Evolutionary conservation across 2,329 filamentous ascomycete species (phyloP).

Genomic region (Triangularia setosa): DNA sequence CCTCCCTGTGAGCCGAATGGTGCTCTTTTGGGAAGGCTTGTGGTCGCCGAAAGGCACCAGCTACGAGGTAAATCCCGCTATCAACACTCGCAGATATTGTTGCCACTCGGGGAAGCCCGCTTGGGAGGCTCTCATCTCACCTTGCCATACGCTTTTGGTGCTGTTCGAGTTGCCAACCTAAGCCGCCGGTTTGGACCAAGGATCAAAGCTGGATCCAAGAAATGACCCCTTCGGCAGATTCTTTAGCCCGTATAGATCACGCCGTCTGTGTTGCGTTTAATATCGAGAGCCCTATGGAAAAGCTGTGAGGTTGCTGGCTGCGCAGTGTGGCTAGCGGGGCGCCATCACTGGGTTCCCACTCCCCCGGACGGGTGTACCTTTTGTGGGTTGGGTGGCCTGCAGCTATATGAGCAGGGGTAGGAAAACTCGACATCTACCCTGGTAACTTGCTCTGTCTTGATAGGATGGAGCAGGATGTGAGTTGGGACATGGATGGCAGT

Average conservation of each 20-base stretch:
- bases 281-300: constrained; percentile 1
- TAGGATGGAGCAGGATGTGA: constrained; percentile 10
- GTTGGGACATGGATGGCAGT: not conserved
- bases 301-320: constrained; percentile 3
- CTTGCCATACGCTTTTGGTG: not conserved
- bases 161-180: not conserved
- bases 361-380: constrained; percentile 14
- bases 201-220: not conserved
- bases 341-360: constrained; percentile 22
- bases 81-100: not conserved
- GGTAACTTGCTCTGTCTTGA: constrained; percentile 11
- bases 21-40: not conserved
- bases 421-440: constrained; percentile 17
- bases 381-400: constrained; percentile 18
- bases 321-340: constrained; percentile 12
- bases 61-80: not conserved
- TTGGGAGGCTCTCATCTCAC: not conserved
- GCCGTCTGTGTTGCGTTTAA: not conserved
- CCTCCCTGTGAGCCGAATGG: not conserved
- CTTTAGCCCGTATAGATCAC: not conserved
- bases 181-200: not conserved
- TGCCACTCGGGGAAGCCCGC: constrained; percentile 13
- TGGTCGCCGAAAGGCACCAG: constrained; percentile 2
- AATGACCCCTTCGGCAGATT: not conserved
- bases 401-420: constrained; percentile 21